Conservation (phyloP, 768 basidiomycete genomes). For the Suillus subaureus region DNA sequence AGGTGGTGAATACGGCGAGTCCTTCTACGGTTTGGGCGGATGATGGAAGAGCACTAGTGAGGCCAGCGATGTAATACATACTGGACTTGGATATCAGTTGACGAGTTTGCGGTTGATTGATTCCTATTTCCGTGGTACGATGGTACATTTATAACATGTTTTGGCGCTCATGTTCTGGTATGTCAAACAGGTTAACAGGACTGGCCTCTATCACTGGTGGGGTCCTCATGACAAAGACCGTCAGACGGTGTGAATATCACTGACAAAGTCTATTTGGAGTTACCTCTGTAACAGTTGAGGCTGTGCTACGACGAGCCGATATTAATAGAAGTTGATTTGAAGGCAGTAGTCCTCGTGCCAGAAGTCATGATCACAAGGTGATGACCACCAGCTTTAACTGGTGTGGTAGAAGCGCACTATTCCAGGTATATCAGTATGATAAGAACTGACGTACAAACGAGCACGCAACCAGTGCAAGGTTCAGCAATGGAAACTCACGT, state of each 20-base stretch:
- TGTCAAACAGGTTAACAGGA: too few species aligned
- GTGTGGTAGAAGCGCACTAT: too few species aligned
- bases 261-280: not conserved
- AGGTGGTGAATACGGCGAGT: conserved; percentile 27
- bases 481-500: not conserved
- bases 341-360: not conserved
- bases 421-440: not conserved
- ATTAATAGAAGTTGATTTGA: not conserved
- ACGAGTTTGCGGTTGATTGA: not conserved
- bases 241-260: not conserved
- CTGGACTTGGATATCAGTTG: not conserved
- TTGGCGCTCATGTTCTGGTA: not conserved
- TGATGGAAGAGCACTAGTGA: conserved; percentile 12
- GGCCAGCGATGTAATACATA: conserved; percentile 28
- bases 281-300: not conserved
- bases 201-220: not conserved
- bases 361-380: not conserved
- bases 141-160: not conserved
- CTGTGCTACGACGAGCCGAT: not conserved
- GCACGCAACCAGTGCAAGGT: not conserved
- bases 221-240: not conserved
- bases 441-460: not conserved
- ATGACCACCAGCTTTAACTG: too few species aligned
- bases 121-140: not conserved
- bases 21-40: conserved; percentile 24